Conservation (phyloP, 768 basidiomycete genomes). For the Mycena kentingensis region DNA sequence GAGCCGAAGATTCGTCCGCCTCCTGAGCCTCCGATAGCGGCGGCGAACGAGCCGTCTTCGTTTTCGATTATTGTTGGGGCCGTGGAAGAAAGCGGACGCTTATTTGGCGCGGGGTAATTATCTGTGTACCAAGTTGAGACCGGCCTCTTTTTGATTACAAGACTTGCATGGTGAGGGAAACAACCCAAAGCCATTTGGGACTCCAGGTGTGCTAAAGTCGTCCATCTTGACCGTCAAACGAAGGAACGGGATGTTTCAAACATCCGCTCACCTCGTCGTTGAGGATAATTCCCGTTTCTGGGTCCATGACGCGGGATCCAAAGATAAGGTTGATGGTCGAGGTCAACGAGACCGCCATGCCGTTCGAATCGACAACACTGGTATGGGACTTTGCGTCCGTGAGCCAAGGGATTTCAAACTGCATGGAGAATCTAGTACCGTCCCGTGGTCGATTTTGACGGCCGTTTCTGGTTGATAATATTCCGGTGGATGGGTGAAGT, state of each 20-base stretch:
- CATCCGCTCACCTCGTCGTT: slow-evolving; percentile 71
- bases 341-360: slow-evolving; percentile 86
- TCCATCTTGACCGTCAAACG: slow-evolving; percentile 60
- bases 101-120: slow-evolving; percentile 87
- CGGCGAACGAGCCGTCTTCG: slow-evolving; percentile 68
- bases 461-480: slow-evolving; percentile 89
- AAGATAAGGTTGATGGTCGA: slow-evolving; percentile 90
- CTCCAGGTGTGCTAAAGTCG: slow-evolving; percentile 87
- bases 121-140: slow-evolving; percentile 42
- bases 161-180: slow-evolving; percentile 74
- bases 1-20: slow-evolving; percentile 84
- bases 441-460: slow-evolving; percentile 81
- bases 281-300: slow-evolving; percentile 83
- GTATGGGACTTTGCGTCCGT: slow-evolving; percentile 67
- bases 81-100: slow-evolving; percentile 89
- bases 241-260: neutral
- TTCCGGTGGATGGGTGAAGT: slow-evolving; percentile 73
- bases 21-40: slow-evolving; percentile 83
- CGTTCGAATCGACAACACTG: slow-evolving; percentile 78
- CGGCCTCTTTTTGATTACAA: neutral
- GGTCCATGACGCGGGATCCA: slow-evolving; percentile 85
- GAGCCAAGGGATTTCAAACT: neutral
- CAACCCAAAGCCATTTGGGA: slow-evolving; percentile 82
- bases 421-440: slow-evolving; percentile 47
- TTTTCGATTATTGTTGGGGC: slow-evolving; percentile 80